Percentiles rank a stretch among this genome's conserved stretches.
phyloP scores from a whole-genome alignment of 208 protist species.

The Angomonas desouzai region DNA sequence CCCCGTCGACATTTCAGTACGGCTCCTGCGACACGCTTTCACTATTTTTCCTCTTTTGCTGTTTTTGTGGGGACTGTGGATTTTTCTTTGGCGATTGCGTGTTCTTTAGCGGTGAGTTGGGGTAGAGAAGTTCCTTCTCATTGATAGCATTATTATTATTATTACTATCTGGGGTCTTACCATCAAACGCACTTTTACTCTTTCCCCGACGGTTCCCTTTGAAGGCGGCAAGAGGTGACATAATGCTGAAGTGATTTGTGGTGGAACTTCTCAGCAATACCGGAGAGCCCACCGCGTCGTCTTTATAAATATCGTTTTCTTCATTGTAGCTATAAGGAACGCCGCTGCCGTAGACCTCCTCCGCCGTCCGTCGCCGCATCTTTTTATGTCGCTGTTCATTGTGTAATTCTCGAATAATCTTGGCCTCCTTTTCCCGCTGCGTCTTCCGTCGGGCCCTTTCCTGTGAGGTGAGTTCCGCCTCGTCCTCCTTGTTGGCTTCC shows the following conservation, averaged over 20 bases:
- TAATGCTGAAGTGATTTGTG: background rate
- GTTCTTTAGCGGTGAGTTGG: too few species aligned
- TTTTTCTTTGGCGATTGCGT: background rate
- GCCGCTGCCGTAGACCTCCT: constrained; percentile 32
- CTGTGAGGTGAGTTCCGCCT: constrained; percentile 6
- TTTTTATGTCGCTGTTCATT: constrained; percentile 13
- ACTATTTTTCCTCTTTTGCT: constrained; percentile 1
- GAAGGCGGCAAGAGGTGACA: constrained; percentile 1
- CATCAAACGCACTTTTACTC: constrained; percentile 9
- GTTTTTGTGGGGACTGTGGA: background rate
- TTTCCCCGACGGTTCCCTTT: background rate
- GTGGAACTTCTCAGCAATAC: background rate
- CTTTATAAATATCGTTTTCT: constrained; percentile 7
- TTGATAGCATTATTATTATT: background rate
- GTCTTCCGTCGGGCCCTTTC: constrained; percentile 13
- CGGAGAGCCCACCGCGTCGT: constrained; percentile 6
- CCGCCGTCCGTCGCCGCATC: constrained; percentile 25
- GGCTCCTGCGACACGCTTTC: background rate
- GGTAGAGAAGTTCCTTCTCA: background rate
- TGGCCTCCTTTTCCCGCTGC: constrained; percentile 17
- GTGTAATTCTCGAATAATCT: constrained; percentile 28
- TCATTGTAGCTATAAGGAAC: constrained; percentile 26
- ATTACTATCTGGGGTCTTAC: background rate
- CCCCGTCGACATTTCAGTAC: constrained; percentile 7
- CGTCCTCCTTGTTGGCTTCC: background rate